Base-by-base conservation (phyloP, 371 early-diverging fungal genomes). In the Lichtheimia ramosa region DNA sequence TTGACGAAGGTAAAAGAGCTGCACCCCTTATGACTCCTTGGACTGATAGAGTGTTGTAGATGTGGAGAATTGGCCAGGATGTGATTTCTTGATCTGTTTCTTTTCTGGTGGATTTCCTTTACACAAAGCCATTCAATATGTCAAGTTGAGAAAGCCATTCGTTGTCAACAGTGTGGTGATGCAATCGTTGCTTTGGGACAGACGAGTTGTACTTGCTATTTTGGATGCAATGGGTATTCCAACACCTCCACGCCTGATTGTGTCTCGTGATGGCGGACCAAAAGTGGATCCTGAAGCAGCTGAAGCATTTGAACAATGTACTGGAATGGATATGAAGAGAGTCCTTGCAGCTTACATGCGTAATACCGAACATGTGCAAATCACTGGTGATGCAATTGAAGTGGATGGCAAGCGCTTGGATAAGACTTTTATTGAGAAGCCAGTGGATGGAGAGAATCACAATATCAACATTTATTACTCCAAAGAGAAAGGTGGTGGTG, bases 401-500 rank as follows among this genome's bases (percentile, higher is more conserved):
- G 81, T 93, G 2, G 91, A 89, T 20, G 85, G 84, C 4, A 62
- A 81, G 57, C 75, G 69, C 18, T 70, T 99, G 24, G 69, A 67
- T 48, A 98, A 98, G 70, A 97, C 99, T 5, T 98, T 97, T 77
- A 97, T 98, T 18, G 99, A 99, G 65, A 99, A 99, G 68, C 99
- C 99, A 2, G 92, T 92, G 1, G 87, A 92, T 28, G 96, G 96
- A 28, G 99, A 99, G 71, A 88, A 98, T 69, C 99, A 99, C 74
- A 97, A 98, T 70, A 94, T 99, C 56, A 87, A 92, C 73, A 95
- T 99, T 50, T 98, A 98, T 79, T 98, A 94, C 74, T 81, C 88
- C 16, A 69, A 82, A 8, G 76, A 83, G n/a, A 74, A 83, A 43
- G 98, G 96, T 20, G 97, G 97, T 51, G 96, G 98, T 24, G 93